phyloP scores from a whole-genome alignment of 176 grass and related monocot species.

The Oryza officinalis region DNA sequence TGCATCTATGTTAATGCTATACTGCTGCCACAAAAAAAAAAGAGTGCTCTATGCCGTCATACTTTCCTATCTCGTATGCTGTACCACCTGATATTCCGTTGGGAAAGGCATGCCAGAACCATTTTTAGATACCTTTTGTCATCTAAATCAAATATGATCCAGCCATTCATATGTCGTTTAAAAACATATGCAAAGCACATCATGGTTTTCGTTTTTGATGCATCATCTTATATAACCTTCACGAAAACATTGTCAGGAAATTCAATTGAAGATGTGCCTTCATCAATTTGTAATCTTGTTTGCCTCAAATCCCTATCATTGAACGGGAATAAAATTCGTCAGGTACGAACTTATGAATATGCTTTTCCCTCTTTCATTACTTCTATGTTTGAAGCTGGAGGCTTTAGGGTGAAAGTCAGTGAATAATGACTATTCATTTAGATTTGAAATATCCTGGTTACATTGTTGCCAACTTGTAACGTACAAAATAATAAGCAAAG shows the following conservation, averaged over 20 bases:
- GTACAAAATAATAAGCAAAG: background rate
- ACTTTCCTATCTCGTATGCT: background rate
- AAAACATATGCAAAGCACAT: background rate
- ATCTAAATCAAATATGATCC: background rate
- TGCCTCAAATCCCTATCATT: conserved; percentile 76
- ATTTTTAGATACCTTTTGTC: background rate
- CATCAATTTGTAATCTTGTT: conserved; percentile 73
- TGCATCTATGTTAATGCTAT: background rate
- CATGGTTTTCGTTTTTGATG: conserved; percentile 5
- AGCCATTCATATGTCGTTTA: background rate
- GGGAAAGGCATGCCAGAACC: background rate
- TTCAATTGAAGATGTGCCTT: conserved; percentile 66
- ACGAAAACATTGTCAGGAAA: conserved; percentile 66
- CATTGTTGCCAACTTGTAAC: background rate
- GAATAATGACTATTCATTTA: background rate
- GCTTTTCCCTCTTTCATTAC: background rate
- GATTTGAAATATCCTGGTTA: background rate
- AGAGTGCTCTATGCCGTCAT: background rate
- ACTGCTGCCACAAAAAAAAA: background rate
- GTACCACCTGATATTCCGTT: conserved; percentile 10
- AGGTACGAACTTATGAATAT: conserved; percentile 49
- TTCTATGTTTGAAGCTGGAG: conserved; percentile 1
- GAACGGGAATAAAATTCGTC: conserved; percentile 75
- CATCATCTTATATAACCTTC: conserved; percentile 15
- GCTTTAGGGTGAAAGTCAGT: background rate